phyloP scores from a whole-genome alignment of 2,329 filamentous ascomycete species.

The Colletotrichum paranaense region DNA sequence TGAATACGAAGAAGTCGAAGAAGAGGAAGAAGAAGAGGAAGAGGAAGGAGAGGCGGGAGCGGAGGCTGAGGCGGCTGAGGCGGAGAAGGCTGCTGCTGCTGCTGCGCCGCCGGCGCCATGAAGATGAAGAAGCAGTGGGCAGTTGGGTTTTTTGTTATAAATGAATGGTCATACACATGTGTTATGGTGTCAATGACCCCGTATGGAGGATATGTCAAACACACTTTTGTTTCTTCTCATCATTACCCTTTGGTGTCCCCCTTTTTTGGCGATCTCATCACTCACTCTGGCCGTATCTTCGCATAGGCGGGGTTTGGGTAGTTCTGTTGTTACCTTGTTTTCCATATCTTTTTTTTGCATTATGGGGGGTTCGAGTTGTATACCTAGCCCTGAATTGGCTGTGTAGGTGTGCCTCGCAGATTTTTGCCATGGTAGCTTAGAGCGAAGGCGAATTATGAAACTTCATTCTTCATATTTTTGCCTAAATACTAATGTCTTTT shows the following conservation, averaged over 20 bases:
- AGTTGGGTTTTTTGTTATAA: neutral
- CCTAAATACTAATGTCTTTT: too few species aligned
- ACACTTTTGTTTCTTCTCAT: neutral
- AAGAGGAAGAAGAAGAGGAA: conserved; percentile 26
- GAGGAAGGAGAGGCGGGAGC: neutral
- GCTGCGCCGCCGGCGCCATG: conserved; percentile 14
- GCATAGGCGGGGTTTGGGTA: conserved; percentile 16
- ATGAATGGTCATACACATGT: neutral
- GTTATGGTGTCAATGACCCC: conserved; percentile 10
- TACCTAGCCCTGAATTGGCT: conserved; percentile 16
- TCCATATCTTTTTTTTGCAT: conserved; percentile 4
- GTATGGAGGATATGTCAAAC: conserved; percentile 20
- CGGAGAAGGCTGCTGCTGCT: conserved; percentile 19
- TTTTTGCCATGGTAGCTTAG: conserved; percentile 6
- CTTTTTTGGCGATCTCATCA: neutral
- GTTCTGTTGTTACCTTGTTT: neutral
- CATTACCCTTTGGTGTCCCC: neutral
- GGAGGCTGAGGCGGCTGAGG: neutral
- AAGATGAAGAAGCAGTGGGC: neutral
- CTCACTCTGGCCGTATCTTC: neutral
- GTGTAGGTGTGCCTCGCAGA: neutral
- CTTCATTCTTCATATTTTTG: too few species aligned
- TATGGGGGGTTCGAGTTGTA: conserved; percentile 3
- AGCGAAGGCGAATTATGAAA: conserved; percentile 25
- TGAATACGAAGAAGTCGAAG: conserved; percentile 33